These are phyloP conservation scores for Teunomyces cretensis DNA, from an alignment of 805 yeast species.

Conservation along the genomic window DNA sequence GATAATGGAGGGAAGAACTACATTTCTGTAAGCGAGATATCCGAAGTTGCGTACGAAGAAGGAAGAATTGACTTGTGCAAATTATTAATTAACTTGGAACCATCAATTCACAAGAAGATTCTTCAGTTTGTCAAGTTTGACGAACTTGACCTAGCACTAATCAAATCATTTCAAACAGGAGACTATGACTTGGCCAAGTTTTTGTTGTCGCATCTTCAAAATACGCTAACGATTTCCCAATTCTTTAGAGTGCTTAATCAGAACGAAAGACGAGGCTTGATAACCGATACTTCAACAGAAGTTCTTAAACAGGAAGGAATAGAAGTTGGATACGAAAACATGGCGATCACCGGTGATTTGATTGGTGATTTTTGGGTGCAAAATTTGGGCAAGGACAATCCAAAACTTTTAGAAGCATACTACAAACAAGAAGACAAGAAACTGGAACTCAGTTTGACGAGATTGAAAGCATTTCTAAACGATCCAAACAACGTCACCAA, in stretches of 20 bases:
- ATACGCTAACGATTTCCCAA: constrained; percentile 59
- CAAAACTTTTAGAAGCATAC: constrained; percentile 25
- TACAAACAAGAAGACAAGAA: constrained; percentile 31
- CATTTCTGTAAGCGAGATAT: constrained; percentile 55
- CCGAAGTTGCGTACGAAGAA: constrained; percentile 71
- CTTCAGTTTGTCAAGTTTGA: constrained; percentile 64
- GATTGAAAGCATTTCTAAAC: constrained; percentile 16
- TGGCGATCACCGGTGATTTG: constrained; percentile 37
- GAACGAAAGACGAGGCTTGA: constrained; percentile 30
- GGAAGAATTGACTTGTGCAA: constrained; percentile 74
- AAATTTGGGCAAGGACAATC: constrained; percentile 24
- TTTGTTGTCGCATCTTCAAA: constrained; percentile 54
- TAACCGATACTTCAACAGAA: constrained; percentile 31
- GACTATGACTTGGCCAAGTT: constrained; percentile 60
- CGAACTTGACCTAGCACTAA: constrained; percentile 66
- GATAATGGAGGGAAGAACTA: constrained; percentile 35
- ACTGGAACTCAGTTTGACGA: constrained; percentile 16
- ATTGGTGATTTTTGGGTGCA: constrained; percentile 39
- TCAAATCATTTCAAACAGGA: constrained; percentile 61
- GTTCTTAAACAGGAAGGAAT: constrained; percentile 15
- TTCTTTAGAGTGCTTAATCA: constrained; percentile 66
- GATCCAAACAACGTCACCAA: constrained; percentile 12
- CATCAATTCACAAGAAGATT: constrained; percentile 58
- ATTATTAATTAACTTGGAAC: constrained; percentile 67
- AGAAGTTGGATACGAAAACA: constrained; percentile 13